Percentiles rank a stretch among this genome's conserved stretches.
These are phyloP conservation scores for Salix viminalis DNA, from an alignment of 345 rosid species.

Conservation along the genomic window DNA sequence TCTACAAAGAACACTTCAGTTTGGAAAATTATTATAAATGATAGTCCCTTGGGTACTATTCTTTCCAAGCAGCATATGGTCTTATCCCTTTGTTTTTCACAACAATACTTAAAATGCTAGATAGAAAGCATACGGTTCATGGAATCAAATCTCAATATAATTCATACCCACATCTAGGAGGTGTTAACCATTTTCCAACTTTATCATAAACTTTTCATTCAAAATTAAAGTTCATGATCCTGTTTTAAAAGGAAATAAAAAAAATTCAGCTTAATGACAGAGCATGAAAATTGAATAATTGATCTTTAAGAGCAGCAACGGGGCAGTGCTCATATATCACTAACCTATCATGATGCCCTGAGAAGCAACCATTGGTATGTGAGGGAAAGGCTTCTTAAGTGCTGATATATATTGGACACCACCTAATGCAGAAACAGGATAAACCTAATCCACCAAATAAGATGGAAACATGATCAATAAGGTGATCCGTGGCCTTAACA, in stretches of 20 bases:
- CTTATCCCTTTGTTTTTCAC: no score
- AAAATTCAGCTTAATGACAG: neutral
- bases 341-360: constrained; percentile 56
- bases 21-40: neutral
- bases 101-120: no score
- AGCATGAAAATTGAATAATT: neutral
- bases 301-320: neutral
- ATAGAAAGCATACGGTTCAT: no score
- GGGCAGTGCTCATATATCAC: neutral
- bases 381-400: constrained; percentile 50
- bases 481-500: neutral
- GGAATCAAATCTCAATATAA: no score
- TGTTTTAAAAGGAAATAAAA: neutral
- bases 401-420: constrained; percentile 46
- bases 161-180: no score
- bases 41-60: neutral
- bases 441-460: constrained; percentile 37
- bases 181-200: no score
- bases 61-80: no score
- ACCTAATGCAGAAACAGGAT: constrained; percentile 57
- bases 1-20: neutral
- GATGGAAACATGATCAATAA: neutral
- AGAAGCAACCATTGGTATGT: constrained; percentile 59
- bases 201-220: no score
- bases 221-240: no score